phyloP scores from a whole-genome alignment of 83 land plant species.

The Picea abies region DNA sequence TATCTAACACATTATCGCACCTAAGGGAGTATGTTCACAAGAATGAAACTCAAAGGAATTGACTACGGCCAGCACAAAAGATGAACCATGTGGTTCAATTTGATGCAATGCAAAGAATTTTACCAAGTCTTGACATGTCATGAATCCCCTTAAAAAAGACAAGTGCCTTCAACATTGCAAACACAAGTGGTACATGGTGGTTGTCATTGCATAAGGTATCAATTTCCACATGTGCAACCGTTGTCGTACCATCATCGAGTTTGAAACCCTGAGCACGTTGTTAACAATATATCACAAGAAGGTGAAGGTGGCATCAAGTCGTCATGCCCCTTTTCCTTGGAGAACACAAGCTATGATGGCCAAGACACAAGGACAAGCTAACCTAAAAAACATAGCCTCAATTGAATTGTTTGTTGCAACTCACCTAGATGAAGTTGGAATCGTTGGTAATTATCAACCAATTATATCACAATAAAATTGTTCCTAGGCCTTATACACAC shows the following conservation, averaged over 20 bases:
- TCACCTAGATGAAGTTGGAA: too few species aligned
- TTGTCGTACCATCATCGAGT: background rate
- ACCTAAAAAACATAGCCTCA: background rate
- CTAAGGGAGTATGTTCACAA: background rate
- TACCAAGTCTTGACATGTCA: constrained; percentile 6
- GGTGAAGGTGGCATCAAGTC: background rate
- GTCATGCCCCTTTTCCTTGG: background rate
- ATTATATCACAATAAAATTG: too few species aligned
- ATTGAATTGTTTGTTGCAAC: too few species aligned
- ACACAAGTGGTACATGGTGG: constrained; percentile 25
- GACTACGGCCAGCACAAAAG: background rate
- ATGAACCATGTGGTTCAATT: background rate
- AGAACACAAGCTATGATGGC: background rate
- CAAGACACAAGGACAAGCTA: background rate
- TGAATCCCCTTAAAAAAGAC: constrained; percentile 7
- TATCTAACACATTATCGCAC: background rate
- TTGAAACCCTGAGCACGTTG: constrained; percentile 15
- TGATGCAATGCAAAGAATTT: background rate
- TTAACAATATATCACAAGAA: background rate
- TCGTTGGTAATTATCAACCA: too few species aligned
- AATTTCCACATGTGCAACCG: constrained; percentile 23
- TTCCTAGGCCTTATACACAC: too few species aligned
- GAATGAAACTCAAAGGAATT: constrained; percentile 1
- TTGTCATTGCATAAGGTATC: constrained; percentile 30
- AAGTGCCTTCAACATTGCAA: constrained; percentile 6